A percentile compares a stretch with the other conserved stretches of the same genome.
phyloP scores from a whole-genome alignment of 345 rosid genomes.

The Eutrema heterophyllum region DNA sequence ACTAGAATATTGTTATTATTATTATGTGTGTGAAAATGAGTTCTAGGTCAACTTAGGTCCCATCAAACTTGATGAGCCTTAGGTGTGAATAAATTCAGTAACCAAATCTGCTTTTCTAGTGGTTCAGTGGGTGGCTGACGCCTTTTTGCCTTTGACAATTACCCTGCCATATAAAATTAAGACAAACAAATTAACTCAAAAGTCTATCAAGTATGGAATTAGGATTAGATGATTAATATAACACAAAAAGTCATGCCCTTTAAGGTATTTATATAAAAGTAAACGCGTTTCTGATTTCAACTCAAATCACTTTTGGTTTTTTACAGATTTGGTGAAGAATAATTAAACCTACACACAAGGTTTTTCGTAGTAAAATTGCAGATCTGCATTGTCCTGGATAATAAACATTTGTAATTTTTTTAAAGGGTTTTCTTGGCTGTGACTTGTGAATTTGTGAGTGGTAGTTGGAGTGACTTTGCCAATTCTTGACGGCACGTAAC shows the following conservation, averaged over 20 bases:
- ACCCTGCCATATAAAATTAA: not conserved
- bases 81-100: constrained; percentile 20
- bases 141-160: constrained; percentile 17
- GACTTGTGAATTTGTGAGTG: constrained; percentile 17
- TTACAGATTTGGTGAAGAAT: constrained; percentile 24
- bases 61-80: constrained; percentile 20
- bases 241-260: not conserved
- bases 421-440: not conserved
- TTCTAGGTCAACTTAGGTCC: constrained; percentile 25
- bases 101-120: constrained; percentile 21
- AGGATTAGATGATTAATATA: not conserved
- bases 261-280: not conserved
- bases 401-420: not conserved
- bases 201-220: constrained; percentile 1
- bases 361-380: not conserved
- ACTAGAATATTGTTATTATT: not conserved
- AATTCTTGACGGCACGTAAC: constrained; percentile 30
- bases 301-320: constrained; percentile 26
- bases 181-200: not conserved
- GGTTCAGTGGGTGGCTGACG: constrained; percentile 16
- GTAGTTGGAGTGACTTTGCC: constrained; percentile 27
- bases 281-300: constrained; percentile 20
- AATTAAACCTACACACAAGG: not conserved
- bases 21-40: constrained; percentile 24
- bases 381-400: not conserved